A percentile compares a stretch with the other conserved stretches of the same genome.
Evolutionary conservation across 345 rosid genomes (phyloP).

Genomic region (Salix caprea): DNA sequence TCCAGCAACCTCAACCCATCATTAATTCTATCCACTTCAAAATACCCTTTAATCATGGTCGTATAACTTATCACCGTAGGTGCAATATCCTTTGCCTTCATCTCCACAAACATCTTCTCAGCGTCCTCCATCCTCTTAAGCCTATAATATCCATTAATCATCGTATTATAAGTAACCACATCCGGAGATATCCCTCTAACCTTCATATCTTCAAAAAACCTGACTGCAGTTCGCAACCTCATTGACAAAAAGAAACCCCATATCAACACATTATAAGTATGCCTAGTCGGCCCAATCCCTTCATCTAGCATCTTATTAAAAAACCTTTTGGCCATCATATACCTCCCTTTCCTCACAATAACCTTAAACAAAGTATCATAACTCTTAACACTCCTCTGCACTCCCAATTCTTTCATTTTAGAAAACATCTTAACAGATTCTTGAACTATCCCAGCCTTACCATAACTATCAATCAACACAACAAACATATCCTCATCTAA

Average conservation of each 20-base stretch:
- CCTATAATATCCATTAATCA: slow-evolving; percentile 68
- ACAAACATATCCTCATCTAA: slow-evolving; percentile 88
- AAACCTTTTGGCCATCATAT: slow-evolving; percentile 88
- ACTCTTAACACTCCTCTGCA: slow-evolving; percentile 63
- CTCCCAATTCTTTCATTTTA: slow-evolving; percentile 75
- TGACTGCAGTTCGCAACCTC: slow-evolving; percentile 62
- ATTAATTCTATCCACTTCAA: slow-evolving; percentile 48
- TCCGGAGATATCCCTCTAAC: slow-evolving; percentile 53
- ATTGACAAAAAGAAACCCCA: slow-evolving; percentile 84
- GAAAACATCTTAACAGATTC: slow-evolving; percentile 75
- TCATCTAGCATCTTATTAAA: slow-evolving; percentile 73
- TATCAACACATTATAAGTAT: slow-evolving; percentile 73
- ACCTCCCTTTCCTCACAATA: slow-evolving; percentile 71
- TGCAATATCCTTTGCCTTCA: slow-evolving; percentile 63
- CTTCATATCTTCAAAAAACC: slow-evolving; percentile 83
- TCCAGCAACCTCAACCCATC: slow-evolving; percentile 70
- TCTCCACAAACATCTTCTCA: slow-evolving; percentile 74
- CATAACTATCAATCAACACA: slow-evolving; percentile 67
- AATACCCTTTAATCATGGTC: slow-evolving; percentile 81
- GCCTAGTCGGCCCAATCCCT: slow-evolving; percentile 70
- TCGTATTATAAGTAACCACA: slow-evolving; percentile 69
- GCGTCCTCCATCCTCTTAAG: slow-evolving; percentile 80
- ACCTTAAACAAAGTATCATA: slow-evolving; percentile 73
- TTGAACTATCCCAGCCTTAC: slow-evolving; percentile 78
- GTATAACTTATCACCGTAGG: slow-evolving; percentile 82